Base-by-base conservation (phyloP, 208 protist genomes). In the Crithidia acanthocephali region DNA sequence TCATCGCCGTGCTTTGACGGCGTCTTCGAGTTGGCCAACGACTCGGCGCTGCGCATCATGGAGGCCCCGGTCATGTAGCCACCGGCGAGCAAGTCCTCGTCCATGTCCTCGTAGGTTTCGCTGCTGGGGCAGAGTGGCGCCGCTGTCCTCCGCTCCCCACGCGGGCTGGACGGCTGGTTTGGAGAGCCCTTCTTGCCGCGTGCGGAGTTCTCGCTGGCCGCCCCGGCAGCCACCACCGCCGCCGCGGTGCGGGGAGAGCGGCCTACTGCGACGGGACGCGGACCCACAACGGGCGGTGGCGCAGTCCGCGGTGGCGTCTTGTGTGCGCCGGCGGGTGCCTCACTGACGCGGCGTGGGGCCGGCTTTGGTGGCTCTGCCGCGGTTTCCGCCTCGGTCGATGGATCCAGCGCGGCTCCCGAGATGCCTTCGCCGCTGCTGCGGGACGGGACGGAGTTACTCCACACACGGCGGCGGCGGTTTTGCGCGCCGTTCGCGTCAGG, bases 11-110 rank as follows among this genome's bases (percentile, higher is more conserved):
- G 1, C 30, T 44, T 44, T 7, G 30, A 30, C 2, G 47, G 47
- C 22, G 23, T 56, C 28, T 27, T n/a, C 20, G 23, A 20, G 18
- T 32, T 40, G 45, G 32, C 35, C n/a, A 76, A 32, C 2, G 53
- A 57, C 28, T 58, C 61, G 30, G 61, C 23, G 61, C 61, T 56
- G 61, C 61, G 61, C 22, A 69, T 28, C 56, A 61, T 33, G 16
- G 55, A 30, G 15, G 50, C 62, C 22, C 58, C 28, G 10, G 72
- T 77, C 47, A 77, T 64, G 57, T 77, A 77, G 42, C 72, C 72
- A 27, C 64, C 72, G 10, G 63, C 72, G 9, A 77, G 45, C 44
- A 77, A 47, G 28, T 77, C 72, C 44, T 71, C 57, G 59, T 77
- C 72, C 40, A 77, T 58, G 50, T 71, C 61, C 32, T 23, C 61